phyloP scores from a whole-genome alignment of 2,329 filamentous ascomycete genomes.

The Cytospora chrysosperma region DNA sequence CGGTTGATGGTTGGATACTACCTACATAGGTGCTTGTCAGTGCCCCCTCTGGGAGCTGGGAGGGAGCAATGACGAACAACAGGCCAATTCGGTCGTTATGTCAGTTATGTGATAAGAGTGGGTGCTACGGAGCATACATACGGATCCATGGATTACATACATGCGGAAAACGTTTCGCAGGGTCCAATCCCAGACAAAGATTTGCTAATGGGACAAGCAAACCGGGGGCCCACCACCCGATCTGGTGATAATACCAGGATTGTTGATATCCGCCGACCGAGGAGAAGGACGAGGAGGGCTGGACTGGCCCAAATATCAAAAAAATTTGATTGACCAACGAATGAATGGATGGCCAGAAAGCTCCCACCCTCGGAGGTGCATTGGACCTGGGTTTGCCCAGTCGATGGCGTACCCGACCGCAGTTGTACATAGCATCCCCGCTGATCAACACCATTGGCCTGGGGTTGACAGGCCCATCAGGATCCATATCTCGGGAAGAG shows the following conservation, averaged over 20 bases:
- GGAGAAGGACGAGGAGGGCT: conserved; percentile 12
- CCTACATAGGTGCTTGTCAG: no score
- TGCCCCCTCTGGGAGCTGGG: no score
- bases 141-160: no score
- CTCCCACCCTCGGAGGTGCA: conserved; percentile 8
- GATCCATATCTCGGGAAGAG: conserved; percentile 15
- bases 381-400: conserved; percentile 8
- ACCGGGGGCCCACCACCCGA: conserved; percentile 13
- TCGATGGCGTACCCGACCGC: conserved; percentile 13
- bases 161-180: background rate
- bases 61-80: no score
- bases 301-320: background rate
- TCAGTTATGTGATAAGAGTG: background rate
- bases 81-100: no score
- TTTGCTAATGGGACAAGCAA: conserved; percentile 6
- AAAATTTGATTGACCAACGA: conserved; percentile 1
- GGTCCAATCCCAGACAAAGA: conserved; percentile 17
- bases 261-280: background rate
- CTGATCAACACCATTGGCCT: conserved; percentile 14
- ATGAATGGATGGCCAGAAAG: conserved; percentile 20
- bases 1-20: no score
- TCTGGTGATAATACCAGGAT: conserved; percentile 6
- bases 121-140: background rate
- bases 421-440: conserved; percentile 7
- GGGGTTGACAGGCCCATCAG: conserved; percentile 16